Conservation (phyloP, 768 basidiomycete genomes). For the Tylopilus sp. region DNA sequence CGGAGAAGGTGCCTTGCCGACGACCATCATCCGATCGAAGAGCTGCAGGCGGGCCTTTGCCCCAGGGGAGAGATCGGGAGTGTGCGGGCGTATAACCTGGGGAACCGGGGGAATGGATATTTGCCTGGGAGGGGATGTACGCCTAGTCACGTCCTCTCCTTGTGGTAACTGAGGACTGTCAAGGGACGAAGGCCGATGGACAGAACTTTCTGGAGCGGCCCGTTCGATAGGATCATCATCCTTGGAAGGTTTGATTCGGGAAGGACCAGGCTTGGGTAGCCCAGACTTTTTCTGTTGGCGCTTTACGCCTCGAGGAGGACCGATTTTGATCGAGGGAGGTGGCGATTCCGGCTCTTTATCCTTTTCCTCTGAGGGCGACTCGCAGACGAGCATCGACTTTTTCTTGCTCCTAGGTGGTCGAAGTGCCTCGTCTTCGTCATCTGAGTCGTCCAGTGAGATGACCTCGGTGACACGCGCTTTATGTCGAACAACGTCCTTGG, state of each 20-base stretch:
- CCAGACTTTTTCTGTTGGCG: constrained; percentile 1
- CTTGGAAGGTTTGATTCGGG: not conserved
- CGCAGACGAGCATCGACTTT: not conserved
- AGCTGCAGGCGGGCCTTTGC: constrained; percentile 26
- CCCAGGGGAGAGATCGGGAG: constrained; percentile 25
- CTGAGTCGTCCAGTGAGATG: not conserved
- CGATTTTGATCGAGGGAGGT: constrained; percentile 14
- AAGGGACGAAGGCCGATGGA: not conserved
- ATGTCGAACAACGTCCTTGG: not conserved
- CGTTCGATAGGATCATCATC: not conserved
- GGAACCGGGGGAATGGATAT: constrained; percentile 4
- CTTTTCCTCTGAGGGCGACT: not conserved
- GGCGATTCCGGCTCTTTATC: not conserved
- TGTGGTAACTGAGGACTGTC: not conserved
- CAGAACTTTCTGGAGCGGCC: not conserved
- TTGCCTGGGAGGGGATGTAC: not conserved
- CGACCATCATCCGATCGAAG: constrained; percentile 29
- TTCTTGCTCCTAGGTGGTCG: constrained; percentile 1
- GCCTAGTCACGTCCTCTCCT: not conserved
- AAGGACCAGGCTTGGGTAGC: not conserved
- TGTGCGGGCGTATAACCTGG: not conserved
- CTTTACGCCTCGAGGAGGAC: constrained; percentile 26
- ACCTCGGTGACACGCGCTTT: not conserved
- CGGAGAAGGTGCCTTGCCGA: too few relatives aligned
- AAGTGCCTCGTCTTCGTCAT: constrained; percentile 4